Conservation (phyloP, 2,329 filamentous ascomycete genomes). For the Sporothrix curviconia region DNA sequence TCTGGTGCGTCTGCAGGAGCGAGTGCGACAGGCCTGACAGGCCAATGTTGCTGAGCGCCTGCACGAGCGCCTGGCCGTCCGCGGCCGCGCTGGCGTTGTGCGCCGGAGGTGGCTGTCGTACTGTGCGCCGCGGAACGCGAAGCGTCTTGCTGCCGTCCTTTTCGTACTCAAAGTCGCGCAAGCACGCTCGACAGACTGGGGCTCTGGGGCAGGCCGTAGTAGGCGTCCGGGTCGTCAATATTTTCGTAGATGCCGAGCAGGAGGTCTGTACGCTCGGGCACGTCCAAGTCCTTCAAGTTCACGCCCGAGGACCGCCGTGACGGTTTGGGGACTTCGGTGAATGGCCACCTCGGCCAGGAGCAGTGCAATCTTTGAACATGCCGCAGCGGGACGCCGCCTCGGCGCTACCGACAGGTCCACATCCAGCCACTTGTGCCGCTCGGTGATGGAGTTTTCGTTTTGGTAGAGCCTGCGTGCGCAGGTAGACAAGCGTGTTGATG, state of each 20-base stretch:
- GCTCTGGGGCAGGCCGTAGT: constrained; percentile 80
- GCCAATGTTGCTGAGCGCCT: constrained; percentile 72
- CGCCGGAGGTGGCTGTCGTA: constrained; percentile 76
- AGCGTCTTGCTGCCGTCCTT: constrained; percentile 79
- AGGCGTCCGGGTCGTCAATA: constrained; percentile 92
- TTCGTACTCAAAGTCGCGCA: constrained; percentile 80
- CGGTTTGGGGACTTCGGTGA: constrained; percentile 47
- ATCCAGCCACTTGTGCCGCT: constrained; percentile 79
- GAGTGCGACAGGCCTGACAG: constrained; percentile 80
- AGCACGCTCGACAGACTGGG: constrained; percentile 72
- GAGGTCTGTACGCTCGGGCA: constrained; percentile 55
- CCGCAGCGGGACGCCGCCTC: constrained; percentile 68
- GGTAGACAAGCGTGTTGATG: constrained; percentile 74
- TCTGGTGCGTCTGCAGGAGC: constrained; percentile 62
- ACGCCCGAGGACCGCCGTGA: constrained; percentile 61
- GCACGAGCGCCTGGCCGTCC: constrained; percentile 65
- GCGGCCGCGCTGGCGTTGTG: constrained; percentile 45
- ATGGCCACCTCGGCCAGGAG: constrained; percentile 71
- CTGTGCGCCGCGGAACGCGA: constrained; percentile 81
- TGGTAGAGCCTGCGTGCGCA: constrained; percentile 72
- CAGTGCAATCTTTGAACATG: constrained; percentile 81
- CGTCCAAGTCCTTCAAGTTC: constrained; percentile 30
- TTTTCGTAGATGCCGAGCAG: constrained; percentile 81
- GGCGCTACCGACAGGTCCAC: constrained; percentile 68
- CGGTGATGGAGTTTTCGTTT: constrained; percentile 70